These are phyloP conservation scores for Mucuna pruriens DNA, from an alignment of 306 rosid genomes.

Conservation along the genomic window DNA sequence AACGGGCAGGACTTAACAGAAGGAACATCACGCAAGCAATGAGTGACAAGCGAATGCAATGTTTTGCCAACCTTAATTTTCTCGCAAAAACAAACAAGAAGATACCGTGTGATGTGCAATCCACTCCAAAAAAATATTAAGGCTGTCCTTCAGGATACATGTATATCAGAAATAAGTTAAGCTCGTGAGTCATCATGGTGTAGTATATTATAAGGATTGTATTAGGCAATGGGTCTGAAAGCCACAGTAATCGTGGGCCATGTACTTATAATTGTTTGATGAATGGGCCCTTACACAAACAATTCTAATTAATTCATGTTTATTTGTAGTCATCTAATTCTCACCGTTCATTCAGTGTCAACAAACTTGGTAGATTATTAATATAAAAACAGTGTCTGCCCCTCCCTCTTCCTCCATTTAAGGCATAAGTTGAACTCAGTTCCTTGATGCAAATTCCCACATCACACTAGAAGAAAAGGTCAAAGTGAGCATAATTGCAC, in stretches of 20 bases:
- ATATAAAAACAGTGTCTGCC: neutral
- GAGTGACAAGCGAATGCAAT: neutral
- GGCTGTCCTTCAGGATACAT: neutral
- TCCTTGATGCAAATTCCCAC: neutral
- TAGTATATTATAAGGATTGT: neutral
- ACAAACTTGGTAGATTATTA: neutral
- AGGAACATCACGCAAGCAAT: neutral
- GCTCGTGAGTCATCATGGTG: constrained; percentile 8
- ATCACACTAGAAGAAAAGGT: neutral
- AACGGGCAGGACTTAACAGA: neutral
- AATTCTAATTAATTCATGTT: neutral
- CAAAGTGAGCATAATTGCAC: neutral
- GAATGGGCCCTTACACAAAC: neutral
- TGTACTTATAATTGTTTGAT: neutral
- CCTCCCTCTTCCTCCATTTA: neutral
- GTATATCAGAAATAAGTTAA: neutral
- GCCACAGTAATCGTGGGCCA: neutral
- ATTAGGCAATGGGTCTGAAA: neutral
- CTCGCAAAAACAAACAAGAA: neutral
- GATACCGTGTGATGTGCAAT: neutral
- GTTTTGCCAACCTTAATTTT: constrained; percentile 7
- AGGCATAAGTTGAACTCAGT: neutral
- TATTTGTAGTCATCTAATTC: neutral
- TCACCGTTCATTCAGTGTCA: neutral
- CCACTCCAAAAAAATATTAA: neutral